Evolutionary conservation across 805 yeast species (phyloP).

Genomic region (Candida ficus): DNA sequence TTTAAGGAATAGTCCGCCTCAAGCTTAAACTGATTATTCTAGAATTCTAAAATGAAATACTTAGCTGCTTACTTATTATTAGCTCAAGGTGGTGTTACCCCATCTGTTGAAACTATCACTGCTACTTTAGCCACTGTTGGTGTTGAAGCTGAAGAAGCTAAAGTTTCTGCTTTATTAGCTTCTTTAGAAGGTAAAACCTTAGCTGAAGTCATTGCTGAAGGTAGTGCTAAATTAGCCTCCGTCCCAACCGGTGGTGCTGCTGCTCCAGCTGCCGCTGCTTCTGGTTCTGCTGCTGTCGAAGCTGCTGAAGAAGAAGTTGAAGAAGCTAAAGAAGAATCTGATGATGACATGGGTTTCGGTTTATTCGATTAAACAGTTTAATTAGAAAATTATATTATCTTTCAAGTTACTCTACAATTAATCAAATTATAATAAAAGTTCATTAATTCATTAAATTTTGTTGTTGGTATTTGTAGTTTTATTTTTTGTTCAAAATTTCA

Average conservation of each 20-base stretch:
- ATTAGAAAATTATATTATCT: background rate
- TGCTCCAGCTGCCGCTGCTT: slow-evolving; percentile 52
- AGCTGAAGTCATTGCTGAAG: slow-evolving; percentile 71
- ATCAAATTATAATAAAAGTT: slow-evolving; percentile 1
- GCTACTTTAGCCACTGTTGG: slow-evolving; percentile 70
- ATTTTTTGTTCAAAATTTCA: slow-evolving; percentile 1
- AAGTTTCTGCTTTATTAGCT: slow-evolving; percentile 62
- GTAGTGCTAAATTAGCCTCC: slow-evolving; percentile 74
- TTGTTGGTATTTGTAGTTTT: background rate
- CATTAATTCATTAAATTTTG: slow-evolving; percentile 2
- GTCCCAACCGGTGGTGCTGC: slow-evolving; percentile 84
- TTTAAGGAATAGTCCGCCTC: slow-evolving; percentile 76
- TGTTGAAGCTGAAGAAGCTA: slow-evolving; percentile 75
- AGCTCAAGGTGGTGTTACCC: slow-evolving; percentile 78
- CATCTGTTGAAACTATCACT: slow-evolving; percentile 74
- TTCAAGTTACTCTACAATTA: background rate
- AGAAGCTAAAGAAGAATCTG: slow-evolving; percentile 44
- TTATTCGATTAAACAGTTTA: slow-evolving; percentile 48
- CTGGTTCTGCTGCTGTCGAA: slow-evolving; percentile 49
- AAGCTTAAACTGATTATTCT: slow-evolving; percentile 81
- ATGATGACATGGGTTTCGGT: slow-evolving; percentile 79
- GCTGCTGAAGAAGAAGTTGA: slow-evolving; percentile 41
- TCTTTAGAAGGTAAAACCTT: slow-evolving; percentile 74
- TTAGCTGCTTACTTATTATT: slow-evolving; percentile 91
- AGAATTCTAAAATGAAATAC: slow-evolving; percentile 59